Conservation (phyloP, 768 basidiomycete species). For the Phaeolepiota aurea region DNA sequence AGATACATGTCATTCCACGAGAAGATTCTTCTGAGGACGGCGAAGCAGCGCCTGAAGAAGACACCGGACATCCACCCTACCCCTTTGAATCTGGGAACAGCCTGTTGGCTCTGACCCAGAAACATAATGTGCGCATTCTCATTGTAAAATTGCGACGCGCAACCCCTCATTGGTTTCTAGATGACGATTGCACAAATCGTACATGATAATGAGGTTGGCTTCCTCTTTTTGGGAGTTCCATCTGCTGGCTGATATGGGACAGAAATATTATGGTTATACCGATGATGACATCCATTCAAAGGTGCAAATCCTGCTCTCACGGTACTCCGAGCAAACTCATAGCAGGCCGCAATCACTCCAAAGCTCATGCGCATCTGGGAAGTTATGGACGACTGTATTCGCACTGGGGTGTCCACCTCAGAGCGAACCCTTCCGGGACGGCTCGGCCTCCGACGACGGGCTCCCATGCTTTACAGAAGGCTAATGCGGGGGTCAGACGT, state of each 20-base stretch:
- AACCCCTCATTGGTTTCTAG: slow-evolving; percentile 27
- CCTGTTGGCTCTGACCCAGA: slow-evolving; percentile 66
- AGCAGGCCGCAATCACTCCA: slow-evolving; percentile 5
- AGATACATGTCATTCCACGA: slow-evolving; percentile 8
- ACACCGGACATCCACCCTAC: slow-evolving; percentile 62
- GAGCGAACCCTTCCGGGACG: slow-evolving; percentile 85
- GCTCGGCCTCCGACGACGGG: slow-evolving; percentile 68
- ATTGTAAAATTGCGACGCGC: background rate
- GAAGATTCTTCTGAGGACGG: slow-evolving; percentile 1
- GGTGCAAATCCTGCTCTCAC: slow-evolving; percentile 24
- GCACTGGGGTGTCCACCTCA: slow-evolving; percentile 70
- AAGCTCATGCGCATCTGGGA: slow-evolving; percentile 74
- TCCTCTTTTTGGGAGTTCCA: too few relatives aligned
- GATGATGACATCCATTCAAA: slow-evolving; percentile 70
- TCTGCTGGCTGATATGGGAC: too few relatives aligned
- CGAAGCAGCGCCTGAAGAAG: background rate
- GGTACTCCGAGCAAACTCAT: background rate
- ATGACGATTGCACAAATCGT: slow-evolving; percentile 93
- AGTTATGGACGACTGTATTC: slow-evolving; percentile 92
- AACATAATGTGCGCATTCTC: slow-evolving; percentile 62
- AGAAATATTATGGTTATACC: slow-evolving; percentile 63
- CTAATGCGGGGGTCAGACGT: slow-evolving; percentile 74
- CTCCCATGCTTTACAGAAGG: slow-evolving; percentile 82
- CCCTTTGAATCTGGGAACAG: slow-evolving; percentile 75
- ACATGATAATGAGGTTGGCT: slow-evolving; percentile 85